Evolutionary conservation across 169 alveolate genomes (phyloP).

Genomic region (Babesia sp.): DNA sequence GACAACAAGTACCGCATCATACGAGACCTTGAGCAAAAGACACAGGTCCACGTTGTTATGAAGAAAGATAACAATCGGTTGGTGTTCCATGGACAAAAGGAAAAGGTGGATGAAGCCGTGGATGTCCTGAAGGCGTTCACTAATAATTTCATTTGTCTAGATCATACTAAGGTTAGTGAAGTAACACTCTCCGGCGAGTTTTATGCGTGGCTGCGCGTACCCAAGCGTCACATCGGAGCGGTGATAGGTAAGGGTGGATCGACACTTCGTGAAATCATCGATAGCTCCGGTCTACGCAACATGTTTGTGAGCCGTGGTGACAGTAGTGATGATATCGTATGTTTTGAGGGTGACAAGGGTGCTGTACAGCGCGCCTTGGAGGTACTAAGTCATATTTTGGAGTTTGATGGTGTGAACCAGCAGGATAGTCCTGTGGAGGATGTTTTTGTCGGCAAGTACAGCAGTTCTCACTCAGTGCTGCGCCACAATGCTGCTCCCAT

Average conservation of each 20-base stretch:
- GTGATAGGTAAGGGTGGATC: constrained; percentile 66
- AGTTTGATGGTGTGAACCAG: constrained; percentile 44
- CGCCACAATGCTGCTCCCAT: constrained; percentile 1
- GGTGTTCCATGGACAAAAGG: constrained; percentile 41
- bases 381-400: constrained; percentile 26
- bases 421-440: constrained; percentile 15
- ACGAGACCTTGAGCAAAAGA: constrained; percentile 27
- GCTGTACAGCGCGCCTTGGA: constrained; percentile 24
- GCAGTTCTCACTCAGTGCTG: constrained; percentile 29
- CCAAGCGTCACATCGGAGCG: constrained; percentile 36
- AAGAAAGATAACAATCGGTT: constrained; percentile 20
- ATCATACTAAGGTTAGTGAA: constrained; percentile 19
- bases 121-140: constrained; percentile 37
- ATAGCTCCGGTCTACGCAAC: constrained; percentile 37
- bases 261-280: constrained; percentile 34
- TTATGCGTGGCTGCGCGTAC: constrained; percentile 44
- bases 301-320: constrained; percentile 46
- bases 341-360: constrained; percentile 33
- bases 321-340: constrained; percentile 22
- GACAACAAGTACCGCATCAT: constrained; percentile 50
- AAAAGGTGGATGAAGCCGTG: constrained; percentile 40
- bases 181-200: constrained; percentile 9
- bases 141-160: constrained; percentile 23
- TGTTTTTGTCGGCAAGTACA: constrained; percentile 14
- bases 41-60: constrained; percentile 13